phyloP scores from a whole-genome alignment of 768 basidiomycete genomes.

The Dictyophora rubrovolvata region DNA sequence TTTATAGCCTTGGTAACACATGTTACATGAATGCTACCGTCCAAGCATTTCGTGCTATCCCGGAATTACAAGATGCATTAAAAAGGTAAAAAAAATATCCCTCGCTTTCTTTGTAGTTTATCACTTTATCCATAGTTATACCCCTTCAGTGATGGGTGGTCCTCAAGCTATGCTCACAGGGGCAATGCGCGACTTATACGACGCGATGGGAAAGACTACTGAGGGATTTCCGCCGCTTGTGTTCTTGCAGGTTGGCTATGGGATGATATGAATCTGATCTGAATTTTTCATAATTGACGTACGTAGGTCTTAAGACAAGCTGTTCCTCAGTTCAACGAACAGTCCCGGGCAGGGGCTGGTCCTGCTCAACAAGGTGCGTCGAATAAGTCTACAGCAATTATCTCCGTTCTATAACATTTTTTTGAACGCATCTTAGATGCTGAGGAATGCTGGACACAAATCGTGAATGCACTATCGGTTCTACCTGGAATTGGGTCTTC shows the following conservation, averaged over 20 bases:
- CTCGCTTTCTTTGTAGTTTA: conserved; percentile 1
- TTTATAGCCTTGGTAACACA: conserved; percentile 70
- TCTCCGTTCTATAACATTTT: neutral
- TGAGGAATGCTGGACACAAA: conserved; percentile 79
- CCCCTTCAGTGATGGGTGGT: conserved; percentile 23
- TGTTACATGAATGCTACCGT: conserved; percentile 97
- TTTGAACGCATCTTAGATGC: conserved; percentile 59
- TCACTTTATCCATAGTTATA: neutral
- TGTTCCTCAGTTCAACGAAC: conserved; percentile 87
- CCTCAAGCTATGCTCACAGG: conserved; percentile 27
- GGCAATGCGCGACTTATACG: conserved; percentile 61
- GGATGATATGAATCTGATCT: neutral
- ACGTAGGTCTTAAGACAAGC: conserved; percentile 48
- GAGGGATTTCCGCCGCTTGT: conserved; percentile 59
- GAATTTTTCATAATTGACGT: neutral
- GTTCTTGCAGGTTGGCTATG: conserved; percentile 47
- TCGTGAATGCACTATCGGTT: conserved; percentile 63
- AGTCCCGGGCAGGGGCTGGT: conserved; percentile 33
- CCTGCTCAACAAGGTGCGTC: conserved; percentile 72
- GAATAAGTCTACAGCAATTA: neutral
- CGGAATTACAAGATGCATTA: conserved; percentile 74
- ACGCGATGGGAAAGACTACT: conserved; percentile 62
- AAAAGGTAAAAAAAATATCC: conserved; percentile 33
- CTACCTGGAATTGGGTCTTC: conserved; percentile 38
- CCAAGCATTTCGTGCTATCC: conserved; percentile 88